phyloP scores from a whole-genome alignment of 2,329 filamentous ascomycete genomes.

The Sodiomyces alkalinus region DNA sequence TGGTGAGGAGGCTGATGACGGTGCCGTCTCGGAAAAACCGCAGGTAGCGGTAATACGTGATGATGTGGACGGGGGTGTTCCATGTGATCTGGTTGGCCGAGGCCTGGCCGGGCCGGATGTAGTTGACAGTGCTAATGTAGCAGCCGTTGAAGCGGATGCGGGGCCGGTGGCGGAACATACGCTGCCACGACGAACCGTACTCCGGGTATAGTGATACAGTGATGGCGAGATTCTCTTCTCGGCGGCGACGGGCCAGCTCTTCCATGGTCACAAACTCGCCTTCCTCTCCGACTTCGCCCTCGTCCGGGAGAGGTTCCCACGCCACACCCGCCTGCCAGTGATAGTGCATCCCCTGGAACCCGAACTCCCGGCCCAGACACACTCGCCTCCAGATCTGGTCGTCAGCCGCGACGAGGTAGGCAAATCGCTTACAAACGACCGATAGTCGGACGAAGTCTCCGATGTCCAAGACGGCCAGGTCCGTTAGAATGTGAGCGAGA shows the following conservation, averaged over 20 bases:
- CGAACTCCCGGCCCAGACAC: constrained; percentile 54
- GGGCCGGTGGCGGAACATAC: constrained; percentile 69
- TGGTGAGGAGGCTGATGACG: constrained; percentile 66
- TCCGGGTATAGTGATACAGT: constrained; percentile 26
- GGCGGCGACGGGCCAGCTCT: constrained; percentile 18
- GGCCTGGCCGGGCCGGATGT: constrained; percentile 67
- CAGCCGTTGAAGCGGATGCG: constrained; percentile 87
- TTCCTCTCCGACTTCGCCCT: constrained; percentile 16
- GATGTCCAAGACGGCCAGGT: constrained; percentile 60
- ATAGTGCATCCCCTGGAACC: constrained; percentile 75
- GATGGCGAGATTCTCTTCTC: constrained; percentile 17
- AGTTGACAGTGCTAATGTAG: constrained; percentile 96
- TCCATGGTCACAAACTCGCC: constrained; percentile 18
- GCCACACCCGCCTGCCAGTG: constrained; percentile 49
- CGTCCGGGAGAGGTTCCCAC: constrained; percentile 34
- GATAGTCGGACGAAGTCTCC: constrained; percentile 61
- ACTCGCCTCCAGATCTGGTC: constrained; percentile 75
- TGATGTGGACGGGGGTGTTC: constrained; percentile 76
- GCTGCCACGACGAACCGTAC: constrained; percentile 40
- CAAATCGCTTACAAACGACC: constrained; percentile 73
- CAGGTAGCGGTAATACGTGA: constrained; percentile 95
- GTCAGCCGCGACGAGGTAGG: constrained; percentile 72
- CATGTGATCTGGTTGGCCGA: constrained; percentile 59
- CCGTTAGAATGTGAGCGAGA: constrained; percentile 59
- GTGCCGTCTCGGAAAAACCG: constrained; percentile 88